These are phyloP conservation scores for Gymnopus androsaceus DNA, from an alignment of 1,284 basidiomycete genomes.

Conservation along the genomic window DNA sequence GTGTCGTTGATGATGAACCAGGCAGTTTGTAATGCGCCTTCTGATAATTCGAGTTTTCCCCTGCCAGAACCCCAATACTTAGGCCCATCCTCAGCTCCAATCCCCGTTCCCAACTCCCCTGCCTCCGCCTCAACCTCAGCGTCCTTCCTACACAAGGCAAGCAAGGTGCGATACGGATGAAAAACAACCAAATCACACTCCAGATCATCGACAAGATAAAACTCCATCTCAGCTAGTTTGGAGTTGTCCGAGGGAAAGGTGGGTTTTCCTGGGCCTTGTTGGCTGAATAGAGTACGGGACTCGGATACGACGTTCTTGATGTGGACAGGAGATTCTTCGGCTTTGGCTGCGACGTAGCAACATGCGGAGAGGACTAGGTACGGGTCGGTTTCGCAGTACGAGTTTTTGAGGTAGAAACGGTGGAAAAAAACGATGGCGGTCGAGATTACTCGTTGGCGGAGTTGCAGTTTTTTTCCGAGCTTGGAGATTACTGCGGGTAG, in stretches of 20 bases:
- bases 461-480: slow-evolving; percentile 80
- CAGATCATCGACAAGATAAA: slow-evolving; percentile 94
- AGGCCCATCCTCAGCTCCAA: slow-evolving; percentile 57
- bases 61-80: slow-evolving; percentile 78
- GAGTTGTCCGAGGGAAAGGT: slow-evolving; percentile 84
- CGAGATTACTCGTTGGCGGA: slow-evolving; percentile 89
- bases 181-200: slow-evolving; percentile 94
- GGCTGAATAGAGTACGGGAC: slow-evolving; percentile 76
- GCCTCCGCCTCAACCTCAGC: slow-evolving; percentile 51
- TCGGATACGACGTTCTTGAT: slow-evolving; percentile 92
- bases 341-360: slow-evolving; percentile 94
- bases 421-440: slow-evolving; percentile 94
- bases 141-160: slow-evolving; percentile 68
- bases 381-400: slow-evolving; percentile 92
- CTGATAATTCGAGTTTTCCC: slow-evolving; percentile 66
- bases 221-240: slow-evolving; percentile 98
- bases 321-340: slow-evolving; percentile 93
- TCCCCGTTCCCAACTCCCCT: slow-evolving; percentile 61
- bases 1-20: slow-evolving; percentile 93
- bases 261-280: too few species aligned
- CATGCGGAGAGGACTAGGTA: slow-evolving; percentile 92
- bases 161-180: slow-evolving; percentile 90
- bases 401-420: slow-evolving; percentile 93
- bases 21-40: slow-evolving; percentile 72
- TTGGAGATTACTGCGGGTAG: slow-evolving; percentile 72